These are phyloP conservation scores for Trichocomaceae sp. DNA, from an alignment of 2,329 filamentous ascomycete species.

Conservation along the genomic window DNA sequence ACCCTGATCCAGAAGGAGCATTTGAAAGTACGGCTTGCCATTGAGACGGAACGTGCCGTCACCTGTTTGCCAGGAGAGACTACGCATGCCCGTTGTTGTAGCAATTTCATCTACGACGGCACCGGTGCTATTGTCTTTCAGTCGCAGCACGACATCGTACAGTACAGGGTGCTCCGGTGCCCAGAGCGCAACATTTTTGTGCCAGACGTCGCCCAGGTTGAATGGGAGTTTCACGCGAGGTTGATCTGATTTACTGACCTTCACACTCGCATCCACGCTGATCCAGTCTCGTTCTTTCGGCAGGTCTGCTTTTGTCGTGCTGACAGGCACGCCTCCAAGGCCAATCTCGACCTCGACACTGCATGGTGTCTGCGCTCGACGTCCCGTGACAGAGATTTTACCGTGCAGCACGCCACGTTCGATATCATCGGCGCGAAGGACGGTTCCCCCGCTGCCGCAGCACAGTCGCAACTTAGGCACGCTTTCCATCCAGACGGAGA, in stretches of 20 bases:
- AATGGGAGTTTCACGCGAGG: slow-evolving; percentile 27
- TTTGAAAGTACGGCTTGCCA: slow-evolving; percentile 59
- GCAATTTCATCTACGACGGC: slow-evolving; percentile 47
- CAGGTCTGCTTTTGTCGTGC: slow-evolving; percentile 40
- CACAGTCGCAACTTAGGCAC: slow-evolving; percentile 49
- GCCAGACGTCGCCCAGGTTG: slow-evolving; percentile 47
- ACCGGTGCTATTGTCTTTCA: slow-evolving; percentile 35
- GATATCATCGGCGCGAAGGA: slow-evolving; percentile 52
- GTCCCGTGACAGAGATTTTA: slow-evolving; percentile 42
- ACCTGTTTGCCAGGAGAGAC: slow-evolving; percentile 53
- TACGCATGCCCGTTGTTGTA: slow-evolving; percentile 56
- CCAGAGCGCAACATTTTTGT: slow-evolving; percentile 55
- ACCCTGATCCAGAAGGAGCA: slow-evolving; percentile 64
- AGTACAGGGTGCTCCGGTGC: slow-evolving; percentile 57
- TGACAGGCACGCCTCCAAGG: slow-evolving; percentile 45
- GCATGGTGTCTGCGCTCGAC: slow-evolving; percentile 30
- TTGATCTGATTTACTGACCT: slow-evolving; percentile 31
- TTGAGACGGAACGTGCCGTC: slow-evolving; percentile 59
- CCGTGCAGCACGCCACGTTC: slow-evolving; percentile 48
- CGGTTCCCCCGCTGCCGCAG: slow-evolving; percentile 54
- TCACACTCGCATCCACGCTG: slow-evolving; percentile 44
- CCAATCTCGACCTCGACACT: slow-evolving; percentile 50
- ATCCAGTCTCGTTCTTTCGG: slow-evolving; percentile 47
- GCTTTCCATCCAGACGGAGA: slow-evolving; percentile 61
- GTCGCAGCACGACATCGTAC: slow-evolving; percentile 54